Evolutionary conservation across 208 protist genomes (phyloP), one percentile per base, ranked within the genome.

Genomic region (Wallacemonas sp.): DNA sequence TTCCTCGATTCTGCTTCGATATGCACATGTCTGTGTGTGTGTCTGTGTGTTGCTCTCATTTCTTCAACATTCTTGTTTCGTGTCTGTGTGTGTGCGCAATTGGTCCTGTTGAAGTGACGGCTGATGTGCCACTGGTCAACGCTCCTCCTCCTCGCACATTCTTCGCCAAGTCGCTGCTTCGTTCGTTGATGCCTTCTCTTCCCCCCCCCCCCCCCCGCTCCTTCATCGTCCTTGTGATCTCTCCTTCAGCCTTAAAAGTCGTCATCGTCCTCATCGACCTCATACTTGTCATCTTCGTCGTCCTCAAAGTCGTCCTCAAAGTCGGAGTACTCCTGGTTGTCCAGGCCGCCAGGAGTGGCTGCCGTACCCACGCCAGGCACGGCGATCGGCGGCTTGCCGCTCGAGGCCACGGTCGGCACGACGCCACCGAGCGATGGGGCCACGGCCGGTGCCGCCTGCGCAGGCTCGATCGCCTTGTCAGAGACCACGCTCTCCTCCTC

Each of bases 261-360:
- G 65, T 95, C 89, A 61, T 88, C 81, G 65, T 95, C 89, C 67
- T 92, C 85, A 22, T 95, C 84, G 18, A 91, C 79, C 20, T 82
- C 70, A 52, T 81, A 72, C 61, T 83, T 81, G 72, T 92, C 84
- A 64, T 91, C 84, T 28, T 59, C 50, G 45, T 81, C 61, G 45
- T 70, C 61, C 39, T 61, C 55, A 32, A 66, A 65, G 23, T 87
- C 74, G 33, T 87, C 80, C 44, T 91, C 81, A 61, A 92, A 95
- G 61, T 82, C 88, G 45, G 89, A 95, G 68, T 95, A 95, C 52
- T 83, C 82, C 38, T 85, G 77, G 39, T 89, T 74, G 44, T 81
- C 76, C 11, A 75, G 52, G 0, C 71, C 84, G 36, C 73, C 76
- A 26, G 65, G 36, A 16, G 49, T 72, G 11, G 74, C 71, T 12